These are phyloP conservation scores for Kurtzmaniella quercitrusa DNA, from an alignment of 1,139 yeast species.

Conservation along the genomic window DNA sequence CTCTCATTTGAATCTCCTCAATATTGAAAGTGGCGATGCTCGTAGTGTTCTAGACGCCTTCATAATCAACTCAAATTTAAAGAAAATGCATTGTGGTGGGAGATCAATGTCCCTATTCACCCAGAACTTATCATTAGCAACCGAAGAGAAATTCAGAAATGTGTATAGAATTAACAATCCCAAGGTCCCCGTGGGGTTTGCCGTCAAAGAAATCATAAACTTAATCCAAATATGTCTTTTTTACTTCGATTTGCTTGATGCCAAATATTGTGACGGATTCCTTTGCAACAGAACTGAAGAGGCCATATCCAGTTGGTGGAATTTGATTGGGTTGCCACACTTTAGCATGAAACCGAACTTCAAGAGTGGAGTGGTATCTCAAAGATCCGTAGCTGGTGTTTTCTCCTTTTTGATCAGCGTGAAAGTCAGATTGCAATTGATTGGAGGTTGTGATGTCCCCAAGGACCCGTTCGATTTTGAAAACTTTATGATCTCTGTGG, in stretches of 20 bases:
- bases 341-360: conserved; percentile 44
- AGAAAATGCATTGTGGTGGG: conserved; percentile 79
- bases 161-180: conserved; percentile 53
- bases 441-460: conserved; percentile 76
- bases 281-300: conserved; percentile 72
- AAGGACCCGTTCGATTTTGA: conserved; percentile 85
- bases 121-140: conserved; percentile 64
- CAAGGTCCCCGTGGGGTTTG: conserved; percentile 54
- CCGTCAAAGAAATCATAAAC: conserved; percentile 71
- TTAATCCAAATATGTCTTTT: conserved; percentile 71
- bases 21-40: conserved; percentile 63
- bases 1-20: conserved; percentile 65
- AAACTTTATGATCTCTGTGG: conserved; percentile 53
- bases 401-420: conserved; percentile 67
- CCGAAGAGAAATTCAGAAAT: conserved; percentile 78
- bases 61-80: conserved; percentile 69
- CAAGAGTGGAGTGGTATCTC: conserved; percentile 53
- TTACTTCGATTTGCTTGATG: conserved; percentile 71
- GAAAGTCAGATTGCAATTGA: conserved; percentile 56
- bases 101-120: conserved; percentile 70
- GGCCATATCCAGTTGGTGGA: conserved; percentile 83
- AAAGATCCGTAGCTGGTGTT: conserved; percentile 59
- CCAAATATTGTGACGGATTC: conserved; percentile 75
- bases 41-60: conserved; percentile 52
- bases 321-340: conserved; percentile 60